These are phyloP conservation scores for Fusarium caatingaense DNA, from an alignment of 2,329 filamentous ascomycete genomes.

Conservation along the genomic window DNA sequence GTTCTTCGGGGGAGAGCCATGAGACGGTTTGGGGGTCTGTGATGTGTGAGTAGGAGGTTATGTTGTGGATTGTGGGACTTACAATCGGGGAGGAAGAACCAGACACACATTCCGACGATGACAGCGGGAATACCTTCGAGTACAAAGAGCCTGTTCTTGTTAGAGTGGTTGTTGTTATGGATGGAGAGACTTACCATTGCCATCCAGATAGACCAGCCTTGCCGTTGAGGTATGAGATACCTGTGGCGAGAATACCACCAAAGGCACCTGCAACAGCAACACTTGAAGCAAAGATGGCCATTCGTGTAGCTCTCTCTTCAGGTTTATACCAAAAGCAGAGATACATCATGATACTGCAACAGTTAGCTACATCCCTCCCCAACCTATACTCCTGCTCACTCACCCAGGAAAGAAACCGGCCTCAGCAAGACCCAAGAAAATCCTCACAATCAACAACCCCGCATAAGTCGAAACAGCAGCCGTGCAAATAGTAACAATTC, in stretches of 20 bases:
- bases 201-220: slow-evolving; percentile 63
- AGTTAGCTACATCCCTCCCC: background rate
- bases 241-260: slow-evolving; percentile 67
- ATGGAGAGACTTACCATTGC: slow-evolving; percentile 52
- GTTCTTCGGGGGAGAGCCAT: slow-evolving; percentile 50
- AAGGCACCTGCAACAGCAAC: slow-evolving; percentile 70
- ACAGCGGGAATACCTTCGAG: slow-evolving; percentile 55
- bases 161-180: accelerated
- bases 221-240: slow-evolving; percentile 60
- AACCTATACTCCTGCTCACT: background rate
- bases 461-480: slow-evolving; percentile 60
- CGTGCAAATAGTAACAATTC: slow-evolving; percentile 61
- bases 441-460: slow-evolving; percentile 59
- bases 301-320: slow-evolving; percentile 67
- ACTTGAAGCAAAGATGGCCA: slow-evolving; percentile 70
- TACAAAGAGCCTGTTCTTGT: slow-evolving; percentile 67
- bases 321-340: slow-evolving; percentile 73
- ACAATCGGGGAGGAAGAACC: slow-evolving; percentile 50
- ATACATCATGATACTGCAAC: slow-evolving; percentile 61
- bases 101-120: slow-evolving; percentile 48
- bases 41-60: background rate
- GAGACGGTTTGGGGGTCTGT: slow-evolving; percentile 49
- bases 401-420: slow-evolving; percentile 62
- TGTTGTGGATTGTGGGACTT: background rate
- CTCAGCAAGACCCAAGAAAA: slow-evolving; percentile 64